Evolutionary conservation across 2,329 filamentous ascomycete species (phyloP).

Genomic region (Stagonosporopsis vannaccii): DNA sequence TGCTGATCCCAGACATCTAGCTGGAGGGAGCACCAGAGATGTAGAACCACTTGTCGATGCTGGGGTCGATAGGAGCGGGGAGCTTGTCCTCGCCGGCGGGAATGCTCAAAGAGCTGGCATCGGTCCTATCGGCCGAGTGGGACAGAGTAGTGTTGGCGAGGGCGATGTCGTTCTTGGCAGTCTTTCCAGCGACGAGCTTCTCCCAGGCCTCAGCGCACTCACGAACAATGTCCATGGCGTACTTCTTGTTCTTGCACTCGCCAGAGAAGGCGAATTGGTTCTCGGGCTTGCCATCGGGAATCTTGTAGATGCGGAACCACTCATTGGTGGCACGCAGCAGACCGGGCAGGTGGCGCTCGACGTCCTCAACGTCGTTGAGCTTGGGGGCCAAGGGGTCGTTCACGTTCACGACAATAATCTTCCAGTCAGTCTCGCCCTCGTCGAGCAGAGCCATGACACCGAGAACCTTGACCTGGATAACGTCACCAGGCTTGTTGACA

Average conservation of each 20-base stretch:
- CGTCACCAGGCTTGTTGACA: conserved; percentile 91
- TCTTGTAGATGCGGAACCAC: conserved; percentile 99
- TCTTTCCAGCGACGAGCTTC: conserved; percentile 91
- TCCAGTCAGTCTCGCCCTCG: conserved; percentile 99
- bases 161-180: conserved; percentile 75
- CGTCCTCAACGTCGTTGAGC: conserved; percentile 98
- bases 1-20: conserved; percentile 37
- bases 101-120: conserved; percentile 75
- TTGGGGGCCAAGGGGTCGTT: conserved; percentile 96
- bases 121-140: conserved; percentile 76
- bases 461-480: conserved; percentile 99
- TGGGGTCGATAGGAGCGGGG: conserved; percentile 89
- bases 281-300: conserved; percentile 99
- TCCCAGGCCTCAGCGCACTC: conserved; percentile 99
- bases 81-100: conserved; percentile 79
- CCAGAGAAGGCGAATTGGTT: conserved; percentile 99
- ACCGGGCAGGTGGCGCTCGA: conserved; percentile 96
- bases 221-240: conserved; percentile 92
- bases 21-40: conserved; percentile 87
- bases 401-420: conserved; percentile 99
- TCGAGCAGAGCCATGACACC: conserved; percentile 99
- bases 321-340: conserved; percentile 98
- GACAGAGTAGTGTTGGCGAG: conserved; percentile 80
- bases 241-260: conserved; percentile 99
- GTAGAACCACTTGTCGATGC: conserved; percentile 99